Evolutionary conservation across 345 rosid genomes (phyloP).

Genomic region (Eutrema heterophyllum): DNA sequence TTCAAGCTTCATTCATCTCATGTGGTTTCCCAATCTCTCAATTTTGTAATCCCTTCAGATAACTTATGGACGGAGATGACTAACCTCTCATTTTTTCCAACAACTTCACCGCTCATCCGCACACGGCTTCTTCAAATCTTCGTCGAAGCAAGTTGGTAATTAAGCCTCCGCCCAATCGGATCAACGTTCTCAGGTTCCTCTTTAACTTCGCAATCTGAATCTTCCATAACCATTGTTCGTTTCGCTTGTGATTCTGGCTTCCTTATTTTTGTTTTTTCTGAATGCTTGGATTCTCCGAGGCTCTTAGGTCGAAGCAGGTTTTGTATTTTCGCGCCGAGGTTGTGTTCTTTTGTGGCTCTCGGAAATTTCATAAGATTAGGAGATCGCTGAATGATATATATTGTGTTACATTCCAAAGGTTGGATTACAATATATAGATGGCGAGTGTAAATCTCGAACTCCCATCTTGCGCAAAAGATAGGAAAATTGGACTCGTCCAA

Average conservation of each 20-base stretch:
- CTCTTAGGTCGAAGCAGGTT: neutral
- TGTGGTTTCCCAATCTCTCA: no score
- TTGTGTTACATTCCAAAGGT: no score
- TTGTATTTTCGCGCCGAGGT: neutral
- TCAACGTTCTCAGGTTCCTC: neutral
- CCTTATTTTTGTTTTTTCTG: no score
- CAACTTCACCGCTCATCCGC: constrained; percentile 23
- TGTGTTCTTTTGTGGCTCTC: neutral
- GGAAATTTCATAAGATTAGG: neutral
- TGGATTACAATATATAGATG: no score
- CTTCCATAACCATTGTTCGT: neutral
- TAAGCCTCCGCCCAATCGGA: neutral
- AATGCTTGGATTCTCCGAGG: no score
- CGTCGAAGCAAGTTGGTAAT: neutral
- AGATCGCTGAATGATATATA: no score
- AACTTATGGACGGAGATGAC: no score
- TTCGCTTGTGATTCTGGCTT: neutral
- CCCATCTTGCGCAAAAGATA: no score
- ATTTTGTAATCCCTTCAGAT: no score
- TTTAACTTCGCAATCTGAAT: neutral
- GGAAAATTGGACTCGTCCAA: no score
- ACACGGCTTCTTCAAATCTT: neutral
- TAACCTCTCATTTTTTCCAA: neutral
- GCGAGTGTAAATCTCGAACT: no score
- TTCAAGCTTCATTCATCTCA: no score